Base-by-base conservation (phyloP, 805 yeast species). In the Dipodascus geniculatus region DNA sequence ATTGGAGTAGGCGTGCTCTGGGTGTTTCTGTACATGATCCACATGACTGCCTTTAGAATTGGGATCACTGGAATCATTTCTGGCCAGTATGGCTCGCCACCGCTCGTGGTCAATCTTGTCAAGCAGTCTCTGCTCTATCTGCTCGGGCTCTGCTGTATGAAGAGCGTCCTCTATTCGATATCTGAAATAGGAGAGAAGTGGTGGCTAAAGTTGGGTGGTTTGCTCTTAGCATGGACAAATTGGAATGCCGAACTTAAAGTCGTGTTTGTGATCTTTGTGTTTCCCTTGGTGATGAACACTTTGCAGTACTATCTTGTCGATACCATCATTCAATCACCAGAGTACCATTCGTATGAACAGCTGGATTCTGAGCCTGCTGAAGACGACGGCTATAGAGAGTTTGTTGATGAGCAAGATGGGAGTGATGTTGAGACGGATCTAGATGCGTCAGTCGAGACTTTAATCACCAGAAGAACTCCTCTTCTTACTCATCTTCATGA, bases 1-100 rank as follows among this genome's bases (percentile, higher is more conserved):
- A 76, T 90, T 3, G 99, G 99, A 0, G 91, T 91, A 1, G 95
- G 95, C 3, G 78, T 91, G 1, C 70, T 85, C 23, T 85, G 87
- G 80, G 67, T 67, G 3, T 68, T 72, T 22, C 73, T 90, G 24
- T 76, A 76, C 55, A 56, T 73, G 1, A 71, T 82, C 1, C 83
- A 82, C 64, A 68, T 66, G 16, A 53, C 73, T 1, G 77, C 79
- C 20, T 72, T 71, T 57, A 63, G 62, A 31, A 60, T 75, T 2
- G 74, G 79, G 22, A 68, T 77, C 31, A 59, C 56, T 16, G 74
- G 70, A 42, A 68, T 69, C 24, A 56, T 65, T 48, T 76, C 82
- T 3, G 83, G 83, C n/a, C 75, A 78, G 58, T 82, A 81, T 65
- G 91, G 91, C 1, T 63, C 71, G 8, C 85, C 85, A 4, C 86